Conservation (phyloP, 495 filamentous ascomycete species). For the Massariosphaeria phaeospora region DNA sequence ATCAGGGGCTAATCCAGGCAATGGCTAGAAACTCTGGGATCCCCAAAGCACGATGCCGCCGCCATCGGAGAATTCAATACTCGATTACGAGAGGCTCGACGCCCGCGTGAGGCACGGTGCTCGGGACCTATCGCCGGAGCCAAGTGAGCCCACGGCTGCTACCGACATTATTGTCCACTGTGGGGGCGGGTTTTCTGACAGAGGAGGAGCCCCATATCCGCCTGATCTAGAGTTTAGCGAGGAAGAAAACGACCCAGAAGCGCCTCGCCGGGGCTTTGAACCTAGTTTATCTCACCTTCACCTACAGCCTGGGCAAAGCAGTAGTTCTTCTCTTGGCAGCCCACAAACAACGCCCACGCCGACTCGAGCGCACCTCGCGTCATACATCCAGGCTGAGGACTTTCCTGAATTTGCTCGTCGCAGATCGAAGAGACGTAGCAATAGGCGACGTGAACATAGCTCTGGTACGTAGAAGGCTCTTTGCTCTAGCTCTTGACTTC, state of each 20-base stretch:
- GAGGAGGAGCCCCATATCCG: neutral
- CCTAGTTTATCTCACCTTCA: neutral
- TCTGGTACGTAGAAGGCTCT: neutral
- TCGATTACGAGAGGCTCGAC: neutral
- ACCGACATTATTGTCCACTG: neutral
- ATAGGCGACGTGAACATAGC: neutral
- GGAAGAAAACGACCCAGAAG: neutral
- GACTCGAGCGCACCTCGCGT: neutral
- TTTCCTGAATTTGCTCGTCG: neutral
- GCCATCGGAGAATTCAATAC: neutral
- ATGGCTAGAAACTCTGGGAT: no score
- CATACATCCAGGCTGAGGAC: neutral
- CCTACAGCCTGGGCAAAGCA: neutral
- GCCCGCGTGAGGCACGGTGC: neutral
- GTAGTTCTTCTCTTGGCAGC: neutral
- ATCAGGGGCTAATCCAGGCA: no score
- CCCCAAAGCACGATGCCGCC: neutral
- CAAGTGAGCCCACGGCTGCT: neutral
- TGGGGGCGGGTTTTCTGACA: conserved; percentile 3
- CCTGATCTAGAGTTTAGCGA: conserved; percentile 2
- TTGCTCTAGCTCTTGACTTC: neutral
- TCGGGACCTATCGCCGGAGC: neutral
- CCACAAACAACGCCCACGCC: neutral
- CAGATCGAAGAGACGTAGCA: neutral
- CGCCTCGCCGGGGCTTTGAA: neutral